Evolutionary conservation across 2,329 filamentous ascomycete species (phyloP), one percentile per base, ranked within the genome.

Genomic region (Fusarium sp.): DNA sequence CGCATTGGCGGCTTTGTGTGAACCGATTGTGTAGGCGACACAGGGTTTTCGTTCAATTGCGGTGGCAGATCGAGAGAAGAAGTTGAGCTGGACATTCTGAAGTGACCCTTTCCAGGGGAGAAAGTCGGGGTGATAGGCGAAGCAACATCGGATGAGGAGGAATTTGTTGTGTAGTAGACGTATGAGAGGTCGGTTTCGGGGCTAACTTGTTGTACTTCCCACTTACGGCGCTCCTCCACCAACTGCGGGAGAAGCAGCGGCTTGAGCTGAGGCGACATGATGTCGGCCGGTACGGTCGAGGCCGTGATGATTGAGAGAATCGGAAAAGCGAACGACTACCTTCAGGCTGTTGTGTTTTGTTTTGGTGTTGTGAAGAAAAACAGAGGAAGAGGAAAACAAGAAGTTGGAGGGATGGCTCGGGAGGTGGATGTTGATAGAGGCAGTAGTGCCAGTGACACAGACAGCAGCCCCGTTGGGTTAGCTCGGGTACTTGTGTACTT

Each of bases 121-220:
- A 91, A 92, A 19, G 89, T 92, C 22, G 91, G 90, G 41, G 90
- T 92, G 37, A 90, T 81, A 51, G 91, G 91, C 20, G 91, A 90
- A 14, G 88, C 87, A 69, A 89, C 82, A 70, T 92, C 91, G 20
- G 91, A 93, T 13, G 84, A 83, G 19, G 86, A 89, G 6, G 85
- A 87, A 74, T 86, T 85, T 55, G 82, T 78, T 49, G 79, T 81
- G 71, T 82, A 81, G 72, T 82, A 83, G 67, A 81, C 77, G 63
- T 79, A 79, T 20, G 75, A 69, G 50, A 75, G 68, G 51, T 83
- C 80, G 62, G 71, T 71, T 24, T 77, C 76, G 63, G 73, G 71
- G 53, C 64, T 74, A 10, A 74, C 76, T 69, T 75, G 77, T 71
- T 78, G 78, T 75, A 73, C 69, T 41, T 77, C 75, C 64, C 67